These are phyloP conservation scores for Choiromyces venosus DNA, from an alignment of 495 filamentous ascomycete species.

Conservation along the genomic window DNA sequence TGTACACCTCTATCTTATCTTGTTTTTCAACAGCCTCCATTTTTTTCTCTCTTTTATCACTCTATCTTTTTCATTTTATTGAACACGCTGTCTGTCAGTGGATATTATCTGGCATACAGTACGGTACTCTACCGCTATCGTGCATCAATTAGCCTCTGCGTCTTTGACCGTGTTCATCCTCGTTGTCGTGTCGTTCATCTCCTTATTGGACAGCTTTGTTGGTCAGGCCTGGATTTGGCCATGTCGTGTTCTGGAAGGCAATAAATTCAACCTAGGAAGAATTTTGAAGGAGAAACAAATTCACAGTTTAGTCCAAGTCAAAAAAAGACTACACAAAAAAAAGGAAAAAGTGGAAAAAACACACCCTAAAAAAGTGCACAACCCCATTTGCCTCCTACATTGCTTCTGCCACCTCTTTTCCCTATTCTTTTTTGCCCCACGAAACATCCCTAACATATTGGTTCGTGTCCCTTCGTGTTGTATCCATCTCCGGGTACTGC, in stretches of 20 bases:
- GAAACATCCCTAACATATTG: slow-evolving; percentile 1
- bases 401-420: not conserved
- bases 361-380: not conserved
- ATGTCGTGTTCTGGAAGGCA: not conserved
- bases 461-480: slow-evolving; percentile 1
- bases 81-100: not conserved
- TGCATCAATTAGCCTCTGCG: slow-evolving; percentile 1
- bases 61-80: not conserved
- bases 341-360: not conserved
- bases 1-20: not conserved
- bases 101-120: not conserved
- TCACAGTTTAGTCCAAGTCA: not conserved
- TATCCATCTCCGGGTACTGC: not conserved
- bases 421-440: not conserved
- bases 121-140: not conserved
- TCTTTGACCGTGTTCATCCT: not conserved
- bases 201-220: slow-evolving; percentile 1
- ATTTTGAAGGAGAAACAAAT: not conserved
- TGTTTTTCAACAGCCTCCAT: too few species aligned
- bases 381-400: slow-evolving; percentile 1
- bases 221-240: not conserved
- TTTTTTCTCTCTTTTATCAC: not conserved
- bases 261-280: not conserved
- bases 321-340: not conserved
- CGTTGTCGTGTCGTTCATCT: slow-evolving; percentile 1